These are phyloP conservation scores for Cystobasidiaceae sp. DNA, from an alignment of 1,284 basidiomycete species.

Conservation along the genomic window DNA sequence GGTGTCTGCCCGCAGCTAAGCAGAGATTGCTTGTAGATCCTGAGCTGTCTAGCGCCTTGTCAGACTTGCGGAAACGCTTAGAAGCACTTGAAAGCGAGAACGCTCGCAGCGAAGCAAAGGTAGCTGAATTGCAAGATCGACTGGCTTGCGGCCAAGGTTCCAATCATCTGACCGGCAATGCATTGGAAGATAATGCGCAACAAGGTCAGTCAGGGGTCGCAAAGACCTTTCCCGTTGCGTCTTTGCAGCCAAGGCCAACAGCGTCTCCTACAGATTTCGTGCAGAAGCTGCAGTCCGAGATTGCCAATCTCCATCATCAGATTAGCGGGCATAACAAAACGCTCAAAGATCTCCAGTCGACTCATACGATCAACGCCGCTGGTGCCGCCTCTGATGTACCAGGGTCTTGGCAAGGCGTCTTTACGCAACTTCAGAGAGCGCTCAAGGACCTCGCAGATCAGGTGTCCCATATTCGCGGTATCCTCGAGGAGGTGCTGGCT, in stretches of 20 bases:
- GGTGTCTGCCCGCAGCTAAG: neutral
- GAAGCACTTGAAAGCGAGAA: slow-evolving; percentile 38
- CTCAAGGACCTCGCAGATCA: slow-evolving; percentile 34
- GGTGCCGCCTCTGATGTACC: neutral
- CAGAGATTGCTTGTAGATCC: slow-evolving; percentile 13
- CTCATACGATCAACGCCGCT: neutral
- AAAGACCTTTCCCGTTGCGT: neutral
- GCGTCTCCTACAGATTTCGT: slow-evolving; percentile 2
- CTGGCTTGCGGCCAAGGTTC: too few relatives aligned
- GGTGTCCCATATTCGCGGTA: slow-evolving; percentile 32
- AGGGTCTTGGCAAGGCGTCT: slow-evolving; percentile 14
- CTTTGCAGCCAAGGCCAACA: neutral
- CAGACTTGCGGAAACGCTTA: slow-evolving; percentile 21
- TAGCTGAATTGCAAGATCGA: slow-evolving; percentile 37
- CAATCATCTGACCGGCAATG: neutral
- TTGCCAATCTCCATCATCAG: neutral
- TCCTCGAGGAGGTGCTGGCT: slow-evolving; percentile 36
- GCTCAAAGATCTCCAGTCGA: neutral
- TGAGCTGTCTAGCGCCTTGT: slow-evolving; percentile 13
- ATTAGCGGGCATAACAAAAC: slow-evolving; percentile 8
- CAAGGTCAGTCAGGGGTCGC: neutral
- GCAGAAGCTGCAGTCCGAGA: slow-evolving; percentile 3
- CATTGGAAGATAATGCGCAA: neutral
- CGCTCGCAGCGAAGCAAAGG: slow-evolving; percentile 31
- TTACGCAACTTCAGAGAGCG: slow-evolving; percentile 27